phyloP scores from a whole-genome alignment of 2,329 filamentous ascomycete genomes.

The Emergomyces orientalis region DNA sequence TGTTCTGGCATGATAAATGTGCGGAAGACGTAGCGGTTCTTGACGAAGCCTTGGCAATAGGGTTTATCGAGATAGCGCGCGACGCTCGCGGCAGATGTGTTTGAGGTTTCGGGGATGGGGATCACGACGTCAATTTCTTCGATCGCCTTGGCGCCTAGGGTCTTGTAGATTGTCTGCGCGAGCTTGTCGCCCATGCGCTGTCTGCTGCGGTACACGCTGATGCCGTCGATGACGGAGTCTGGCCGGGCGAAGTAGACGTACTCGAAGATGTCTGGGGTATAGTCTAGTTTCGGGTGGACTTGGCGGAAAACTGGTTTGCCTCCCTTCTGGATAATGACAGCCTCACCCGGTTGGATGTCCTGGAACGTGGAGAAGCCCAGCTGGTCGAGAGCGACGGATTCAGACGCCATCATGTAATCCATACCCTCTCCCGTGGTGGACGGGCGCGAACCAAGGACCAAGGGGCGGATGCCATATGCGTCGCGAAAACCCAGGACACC shows the following conservation, averaged over 20 bases:
- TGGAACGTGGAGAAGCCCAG: conserved; percentile 67
- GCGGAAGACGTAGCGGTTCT: conserved; percentile 81
- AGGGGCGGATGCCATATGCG: conserved; percentile 69
- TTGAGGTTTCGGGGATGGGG: conserved; percentile 74
- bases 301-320: conserved; percentile 64
- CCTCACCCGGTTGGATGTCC: conserved; percentile 74
- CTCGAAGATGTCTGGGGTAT: conserved; percentile 80
- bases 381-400: conserved; percentile 73
- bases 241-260: conserved; percentile 80
- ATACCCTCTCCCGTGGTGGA: conserved; percentile 55
- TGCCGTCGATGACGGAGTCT: conserved; percentile 75
- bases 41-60: conserved; percentile 73
- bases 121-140: conserved; percentile 72
- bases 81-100: conserved; percentile 67
- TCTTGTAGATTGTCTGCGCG: conserved; percentile 59
- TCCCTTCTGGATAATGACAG: conserved; percentile 76
- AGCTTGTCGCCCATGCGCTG: conserved; percentile 80
- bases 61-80: conserved; percentile 68
- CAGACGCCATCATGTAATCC: conserved; percentile 88
- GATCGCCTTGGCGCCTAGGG: conserved; percentile 59
- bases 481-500: conserved; percentile 74
- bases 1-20: conserved; percentile 86
- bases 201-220: conserved; percentile 73
- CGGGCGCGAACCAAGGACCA: conserved; percentile 65
- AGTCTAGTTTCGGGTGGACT: conserved; percentile 57